Conservation (phyloP, 768 basidiomycete genomes). For the Boletus reticuloceps region DNA sequence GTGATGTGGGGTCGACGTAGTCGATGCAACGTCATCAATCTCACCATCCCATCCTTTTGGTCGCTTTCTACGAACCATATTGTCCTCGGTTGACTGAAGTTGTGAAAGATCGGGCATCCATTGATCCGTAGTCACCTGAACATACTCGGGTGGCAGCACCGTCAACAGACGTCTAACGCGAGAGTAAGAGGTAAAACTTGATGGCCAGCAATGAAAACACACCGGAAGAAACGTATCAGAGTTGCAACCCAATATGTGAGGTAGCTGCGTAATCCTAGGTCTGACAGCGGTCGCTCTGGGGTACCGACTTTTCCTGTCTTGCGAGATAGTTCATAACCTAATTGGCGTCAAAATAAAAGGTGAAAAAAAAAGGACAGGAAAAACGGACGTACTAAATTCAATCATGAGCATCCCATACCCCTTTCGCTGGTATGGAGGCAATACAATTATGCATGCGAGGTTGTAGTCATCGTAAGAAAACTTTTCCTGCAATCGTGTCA, state of each 20-base stretch:
- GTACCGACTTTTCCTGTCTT: conserved; percentile 79
- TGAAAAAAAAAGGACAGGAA: background rate
- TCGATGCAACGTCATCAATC: conserved; percentile 38
- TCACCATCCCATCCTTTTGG: conserved; percentile 80
- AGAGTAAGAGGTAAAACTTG: background rate
- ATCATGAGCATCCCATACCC: conserved; percentile 96
- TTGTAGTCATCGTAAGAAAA: conserved; percentile 96
- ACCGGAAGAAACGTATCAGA: conserved; percentile 83
- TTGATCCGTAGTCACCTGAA: conserved; percentile 44
- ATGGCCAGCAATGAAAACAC: conserved; percentile 3
- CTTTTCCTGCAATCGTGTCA: conserved; percentile 64
- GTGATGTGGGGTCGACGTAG: conserved; percentile 32
- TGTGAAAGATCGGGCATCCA: conserved; percentile 41
- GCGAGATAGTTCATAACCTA: conserved; percentile 92
- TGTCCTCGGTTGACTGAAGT: conserved; percentile 33
- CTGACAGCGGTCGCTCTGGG: conserved; percentile 93
- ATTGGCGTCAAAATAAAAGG: background rate
- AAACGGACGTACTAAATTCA: conserved; percentile 82
- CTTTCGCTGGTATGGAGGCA: conserved; percentile 88
- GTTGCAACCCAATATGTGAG: conserved; percentile 85
- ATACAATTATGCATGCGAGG: conserved; percentile 91
- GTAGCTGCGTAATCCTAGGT: conserved; percentile 89
- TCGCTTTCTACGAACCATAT: conserved; percentile 40
- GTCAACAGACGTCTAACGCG: conserved; percentile 52
- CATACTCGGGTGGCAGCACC: conserved; percentile 53